Base-by-base conservation (phyloP, 345 rosid genomes). In the Salix exigua region DNA sequence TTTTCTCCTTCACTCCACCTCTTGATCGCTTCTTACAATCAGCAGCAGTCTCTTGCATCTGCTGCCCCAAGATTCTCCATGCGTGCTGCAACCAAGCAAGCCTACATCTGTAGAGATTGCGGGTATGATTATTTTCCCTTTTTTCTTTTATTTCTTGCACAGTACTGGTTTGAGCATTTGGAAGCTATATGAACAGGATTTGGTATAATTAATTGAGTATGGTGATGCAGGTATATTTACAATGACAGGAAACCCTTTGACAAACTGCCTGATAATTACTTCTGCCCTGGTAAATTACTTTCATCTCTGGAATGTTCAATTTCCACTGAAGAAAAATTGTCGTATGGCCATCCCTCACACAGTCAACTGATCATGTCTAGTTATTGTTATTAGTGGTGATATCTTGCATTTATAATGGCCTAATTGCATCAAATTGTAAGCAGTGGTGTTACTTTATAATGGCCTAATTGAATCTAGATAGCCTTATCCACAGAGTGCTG, bases 31-130 rank as follows among this genome's bases (percentile, higher is more conserved):
- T 75, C 88, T 74, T n/a, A 33, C 21, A 60, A 31, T 6, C 82
- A 18, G 25, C 66, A 61, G n/a, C 71, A 4, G 26, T 77, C 82
- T 74, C 72, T 68, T 60, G 71, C 85, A 33, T 79, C 86, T 68
- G 70, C 85, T 72, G 63, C 91, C 63, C 87, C 93, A 17, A 90
- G 77, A 70, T 78, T 88, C 83, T 85, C 90, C 88, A 91, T 91
- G 96, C 97, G 97, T 73, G 87, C 84, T 48, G 88, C 94, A 76
- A 86, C 97, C 80, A 91, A 91, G 80, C 91, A 93, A 85, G 86
- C 97, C 51, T 93, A 91, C 76, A 93, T 95, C 37, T 95, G 97
- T 81, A 93, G 97, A 21, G 97, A 95, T 74, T 95, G 99, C 87
- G 99, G 99, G 97, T 95, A 74, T 12, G 26, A 71, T 71, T 2